A percentile compares a stretch with the other conserved stretches of the same genome.
phyloP scores from a whole-genome alignment of 179 eudicot genomes.

The Sideroxylon spinosum region DNA sequence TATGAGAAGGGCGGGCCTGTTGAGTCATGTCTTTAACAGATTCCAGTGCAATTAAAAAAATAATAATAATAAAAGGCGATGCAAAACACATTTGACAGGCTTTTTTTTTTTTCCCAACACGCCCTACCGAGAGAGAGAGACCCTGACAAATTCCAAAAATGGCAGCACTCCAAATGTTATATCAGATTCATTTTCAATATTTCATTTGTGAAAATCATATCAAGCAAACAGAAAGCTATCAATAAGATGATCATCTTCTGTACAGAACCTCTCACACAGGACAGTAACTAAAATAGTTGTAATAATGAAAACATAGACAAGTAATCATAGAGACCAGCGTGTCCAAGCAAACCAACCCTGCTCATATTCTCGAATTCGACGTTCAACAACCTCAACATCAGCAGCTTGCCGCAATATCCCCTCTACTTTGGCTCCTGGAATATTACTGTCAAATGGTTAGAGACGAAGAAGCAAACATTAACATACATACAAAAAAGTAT shows the following conservation, averaged over 20 bases:
- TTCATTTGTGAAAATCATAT: background rate
- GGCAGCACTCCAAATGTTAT: background rate
- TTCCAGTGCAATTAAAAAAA: background rate
- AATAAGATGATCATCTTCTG: background rate
- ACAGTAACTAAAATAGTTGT: background rate
- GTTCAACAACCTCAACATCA: slow-evolving; percentile 91
- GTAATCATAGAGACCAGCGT: background rate
- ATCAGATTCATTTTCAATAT: slow-evolving; percentile 4
- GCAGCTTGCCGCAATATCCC: slow-evolving; percentile 99
- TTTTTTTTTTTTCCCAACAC: too few relatives aligned
- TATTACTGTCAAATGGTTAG: slow-evolving; percentile 19
- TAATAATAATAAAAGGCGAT: background rate
- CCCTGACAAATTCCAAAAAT: background rate
- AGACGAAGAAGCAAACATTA: slow-evolving; percentile 3
- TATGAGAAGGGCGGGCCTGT: background rate
- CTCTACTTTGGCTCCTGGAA: slow-evolving; percentile 76
- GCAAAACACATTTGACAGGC: background rate
- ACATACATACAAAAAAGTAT: background rate
- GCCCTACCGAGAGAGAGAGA: background rate
- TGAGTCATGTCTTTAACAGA: slow-evolving; percentile 5
- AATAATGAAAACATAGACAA: background rate
- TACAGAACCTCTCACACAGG: background rate
- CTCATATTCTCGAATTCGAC: slow-evolving; percentile 79
- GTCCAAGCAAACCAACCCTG: slow-evolving; percentile 50
- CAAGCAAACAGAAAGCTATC: background rate